Evolutionary conservation across 1,284 basidiomycete species (phyloP).

Genomic region (Takashimella koratensis): DNA sequence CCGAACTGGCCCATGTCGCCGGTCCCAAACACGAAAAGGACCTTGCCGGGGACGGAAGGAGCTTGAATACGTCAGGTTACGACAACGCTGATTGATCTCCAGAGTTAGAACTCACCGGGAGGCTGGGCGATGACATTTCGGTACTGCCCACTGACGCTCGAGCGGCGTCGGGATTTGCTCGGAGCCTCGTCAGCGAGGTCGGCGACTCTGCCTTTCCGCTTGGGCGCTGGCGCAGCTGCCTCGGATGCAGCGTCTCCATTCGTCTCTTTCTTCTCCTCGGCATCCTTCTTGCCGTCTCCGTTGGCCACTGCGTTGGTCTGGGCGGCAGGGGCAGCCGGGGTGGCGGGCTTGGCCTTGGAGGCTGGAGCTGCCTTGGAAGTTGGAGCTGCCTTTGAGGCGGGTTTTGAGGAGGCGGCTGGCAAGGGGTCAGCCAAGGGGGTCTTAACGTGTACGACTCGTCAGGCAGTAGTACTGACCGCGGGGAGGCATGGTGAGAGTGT

Average conservation of each 20-base stretch:
- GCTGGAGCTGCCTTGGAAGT: conserved; percentile 2
- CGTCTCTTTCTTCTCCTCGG: neutral
- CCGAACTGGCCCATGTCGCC: conserved; percentile 89
- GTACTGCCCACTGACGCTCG: conserved; percentile 16
- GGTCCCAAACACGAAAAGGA: conserved; percentile 73
- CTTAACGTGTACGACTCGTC: too few species aligned
- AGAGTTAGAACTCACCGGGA: conserved; percentile 22
- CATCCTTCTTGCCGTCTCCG: neutral
- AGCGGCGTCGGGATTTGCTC: conserved; percentile 18
- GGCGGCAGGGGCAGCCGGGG: neutral
- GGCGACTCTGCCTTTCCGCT: conserved; percentile 23
- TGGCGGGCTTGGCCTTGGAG: conserved; percentile 4
- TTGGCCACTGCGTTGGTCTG: neutral
- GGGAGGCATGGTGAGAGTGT: conserved; percentile 24
- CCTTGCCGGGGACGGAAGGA: conserved; percentile 21
- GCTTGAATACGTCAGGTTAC: conserved; percentile 7
- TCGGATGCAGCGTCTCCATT: neutral
- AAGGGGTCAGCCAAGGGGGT: too few species aligned
- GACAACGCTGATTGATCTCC: neutral
- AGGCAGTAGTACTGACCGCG: too few species aligned
- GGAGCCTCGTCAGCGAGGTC: conserved; percentile 21
- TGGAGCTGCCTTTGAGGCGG: conserved; percentile 3
- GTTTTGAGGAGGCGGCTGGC: conserved; percentile 1
- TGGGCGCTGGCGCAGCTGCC: conserved; percentile 10
- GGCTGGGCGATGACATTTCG: conserved; percentile 31